phyloP scores from a whole-genome alignment of 495 filamentous ascomycete species.

The Penicillium antarcticum region DNA sequence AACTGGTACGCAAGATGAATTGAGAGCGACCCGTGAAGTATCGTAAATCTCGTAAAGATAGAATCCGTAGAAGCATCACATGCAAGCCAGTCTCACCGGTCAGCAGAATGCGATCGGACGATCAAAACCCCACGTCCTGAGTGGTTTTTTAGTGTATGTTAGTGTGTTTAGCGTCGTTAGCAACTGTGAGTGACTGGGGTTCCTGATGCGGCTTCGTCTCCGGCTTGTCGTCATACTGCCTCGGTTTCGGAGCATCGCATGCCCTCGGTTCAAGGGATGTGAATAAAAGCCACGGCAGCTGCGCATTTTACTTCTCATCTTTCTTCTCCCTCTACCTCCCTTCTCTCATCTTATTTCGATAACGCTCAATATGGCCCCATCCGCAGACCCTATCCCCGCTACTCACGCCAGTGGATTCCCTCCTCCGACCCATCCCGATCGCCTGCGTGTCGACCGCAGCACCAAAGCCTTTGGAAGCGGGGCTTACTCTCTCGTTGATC shows the following conservation, averaged over 20 bases:
- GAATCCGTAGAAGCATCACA: not conserved
- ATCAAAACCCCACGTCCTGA: too few species aligned
- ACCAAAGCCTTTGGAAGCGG: slow-evolving; percentile 54
- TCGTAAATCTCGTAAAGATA: not conserved
- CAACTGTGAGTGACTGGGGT: too few species aligned
- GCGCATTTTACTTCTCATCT: not conserved
- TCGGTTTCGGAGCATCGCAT: too few species aligned
- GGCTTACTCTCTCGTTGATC: slow-evolving; percentile 56
- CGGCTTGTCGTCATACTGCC: too few species aligned
- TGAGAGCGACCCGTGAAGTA: not conserved
- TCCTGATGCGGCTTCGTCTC: too few species aligned
- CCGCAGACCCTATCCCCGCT: slow-evolving; percentile 14
- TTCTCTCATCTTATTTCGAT: not conserved
- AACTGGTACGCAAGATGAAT: slow-evolving; percentile 35
- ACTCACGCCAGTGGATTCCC: slow-evolving; percentile 10
- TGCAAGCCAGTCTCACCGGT: not conserved
- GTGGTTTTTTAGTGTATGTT: too few species aligned
- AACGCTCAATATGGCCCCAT: slow-evolving; percentile 15
- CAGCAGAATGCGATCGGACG: too few species aligned
- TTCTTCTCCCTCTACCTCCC: not conserved
- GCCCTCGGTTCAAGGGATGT: slow-evolving; percentile 18
- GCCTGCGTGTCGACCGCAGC: slow-evolving; percentile 34
- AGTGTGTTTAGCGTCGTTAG: too few species aligned
- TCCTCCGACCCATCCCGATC: slow-evolving; percentile 34
- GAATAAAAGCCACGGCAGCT: not conserved